phyloP scores from a whole-genome alignment of 495 filamentous ascomycete species.

The Aspergillus funiculosus region DNA sequence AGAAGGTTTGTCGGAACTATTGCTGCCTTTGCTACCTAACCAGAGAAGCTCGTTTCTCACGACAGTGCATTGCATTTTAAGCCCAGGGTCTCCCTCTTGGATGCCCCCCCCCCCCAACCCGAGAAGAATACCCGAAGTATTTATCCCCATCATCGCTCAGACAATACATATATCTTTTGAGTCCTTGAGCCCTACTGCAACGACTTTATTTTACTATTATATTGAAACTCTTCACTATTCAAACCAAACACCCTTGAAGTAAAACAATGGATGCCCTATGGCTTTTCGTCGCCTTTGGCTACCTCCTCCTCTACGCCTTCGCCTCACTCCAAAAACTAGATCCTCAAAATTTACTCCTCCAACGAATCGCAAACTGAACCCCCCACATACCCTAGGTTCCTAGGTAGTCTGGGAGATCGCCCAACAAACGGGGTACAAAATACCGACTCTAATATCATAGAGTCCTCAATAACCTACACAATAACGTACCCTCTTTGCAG shows the following conservation, averaged over 20 bases:
- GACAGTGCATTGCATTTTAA: too few relatives aligned
- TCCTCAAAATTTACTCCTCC: slow-evolving; percentile 7
- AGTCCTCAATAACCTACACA: too few relatives aligned
- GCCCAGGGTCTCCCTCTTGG: too few relatives aligned
- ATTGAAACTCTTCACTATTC: neutral
- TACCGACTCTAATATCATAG: too few relatives aligned
- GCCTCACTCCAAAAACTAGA: slow-evolving; percentile 27
- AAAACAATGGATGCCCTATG: slow-evolving; percentile 31
- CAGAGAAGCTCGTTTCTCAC: slow-evolving; percentile 1
- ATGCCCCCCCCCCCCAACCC: neutral
- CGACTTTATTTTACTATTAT: too few relatives aligned
- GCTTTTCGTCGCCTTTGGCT: slow-evolving; percentile 38
- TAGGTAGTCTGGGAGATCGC: neutral
- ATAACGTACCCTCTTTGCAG: too few relatives aligned
- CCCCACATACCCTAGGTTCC: too few relatives aligned
- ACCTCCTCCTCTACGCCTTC: slow-evolving; percentile 40
- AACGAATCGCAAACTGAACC: slow-evolving; percentile 20
- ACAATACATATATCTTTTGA: too few relatives aligned
- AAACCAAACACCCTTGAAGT: neutral
- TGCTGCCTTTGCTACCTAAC: slow-evolving; percentile 12
- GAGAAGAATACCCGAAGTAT: neutral
- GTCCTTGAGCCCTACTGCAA: neutral
- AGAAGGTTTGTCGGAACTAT: slow-evolving; percentile 5
- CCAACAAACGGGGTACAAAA: too few relatives aligned
- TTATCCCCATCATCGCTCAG: too few relatives aligned